Evolutionary conservation across 441 rosid species (phyloP), one percentile per base, ranked within the genome.

Genomic region (Viola pubescens): DNA sequence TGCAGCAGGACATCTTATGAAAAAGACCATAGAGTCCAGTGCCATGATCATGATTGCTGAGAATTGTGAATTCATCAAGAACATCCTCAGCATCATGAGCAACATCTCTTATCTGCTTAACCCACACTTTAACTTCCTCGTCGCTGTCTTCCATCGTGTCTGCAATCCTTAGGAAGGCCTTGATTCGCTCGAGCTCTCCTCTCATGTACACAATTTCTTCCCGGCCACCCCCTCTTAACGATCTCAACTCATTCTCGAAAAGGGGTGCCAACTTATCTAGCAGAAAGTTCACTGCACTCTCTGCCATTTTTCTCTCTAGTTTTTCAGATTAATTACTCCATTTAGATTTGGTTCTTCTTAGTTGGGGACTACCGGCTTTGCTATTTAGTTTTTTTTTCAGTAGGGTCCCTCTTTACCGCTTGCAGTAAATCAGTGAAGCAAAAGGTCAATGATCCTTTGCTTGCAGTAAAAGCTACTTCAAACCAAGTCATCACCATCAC

Each of bases 81-180:
- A 66, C 63, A 43, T 79, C 87, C 62, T 82, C 82, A 5, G 62
- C 58, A 37, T 77, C 78, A 9, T 73, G 49, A 45, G 81, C 81
- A 1, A 70, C 58, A 5, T 82, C 81, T 46, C 81, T 61, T 4
- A 79, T 50, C 57, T 82, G 76, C 73, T 65, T 72, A 11, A 82
- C 73, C 83, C 79, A 77, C 9, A 70, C 73, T 48, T 70, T 73
- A 54, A 71, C 66, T 51, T 73, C 77, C 38, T 71, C 65, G 8
- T 78, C 73, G 0, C 56, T 67, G 52, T 72, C 79, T 50, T 66
- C 76, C 9, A 65, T 9, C 3, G 73, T 16, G 48, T 81, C 82
- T 34, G 76, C 78, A 12, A 51, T 49, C 59, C 73, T 72, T 14
- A 76, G 64, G 74, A 74, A 70, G 16, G 77, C 79, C 54, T 10